Base-by-base conservation (phyloP, 202 grass and related monocot species). In the Zoysia matrella region DNA sequence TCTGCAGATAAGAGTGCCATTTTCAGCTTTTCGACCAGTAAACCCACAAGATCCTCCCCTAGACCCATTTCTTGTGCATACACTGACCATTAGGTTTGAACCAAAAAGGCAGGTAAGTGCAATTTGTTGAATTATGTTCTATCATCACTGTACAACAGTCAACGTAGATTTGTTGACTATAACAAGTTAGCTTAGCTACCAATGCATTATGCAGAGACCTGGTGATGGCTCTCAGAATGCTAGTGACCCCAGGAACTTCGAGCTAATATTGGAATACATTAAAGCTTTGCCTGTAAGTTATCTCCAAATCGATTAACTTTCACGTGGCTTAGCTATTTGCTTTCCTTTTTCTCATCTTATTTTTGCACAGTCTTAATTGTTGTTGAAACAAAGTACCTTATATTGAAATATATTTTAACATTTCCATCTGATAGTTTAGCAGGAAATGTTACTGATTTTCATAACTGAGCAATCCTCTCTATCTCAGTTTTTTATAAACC, bases 41-140 rank as follows among this genome's bases (percentile, higher is more conserved):
- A 98, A 98, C 65, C 96, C 91, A 78, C 83, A 98, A 83, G 96
- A 98, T 84, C 96, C 96, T 69, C 91, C 92, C 18, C 83, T 98
- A 4, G 96, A 98, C 43, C 96, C 91, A 70, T 98, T 98, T 94
- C 96, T 98, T 88, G 96, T 98, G 75, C 96, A 98, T 90, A 98
- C 96, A 73, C 81, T 98, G 83, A 98, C 96, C 52, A 95, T 98
- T 74, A 88, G 96, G 49, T 95, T 98, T 67, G 96, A 98, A 90
- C 92, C 91, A 62, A 95, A 92, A 93, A 90, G 87, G 79, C 95
- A 93, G 91, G 96, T 98, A 83, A 57, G 79, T 74, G 79, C 6
- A 52, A 51, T 68, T 39, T 73, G 45, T 30, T 80, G 58, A 47
- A 60, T 69, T 74, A 15, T 51, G 5, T 73, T 41, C 43, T 46